Conservation (phyloP, 805 yeast genomes). For the Alloascoidea africana region DNA sequence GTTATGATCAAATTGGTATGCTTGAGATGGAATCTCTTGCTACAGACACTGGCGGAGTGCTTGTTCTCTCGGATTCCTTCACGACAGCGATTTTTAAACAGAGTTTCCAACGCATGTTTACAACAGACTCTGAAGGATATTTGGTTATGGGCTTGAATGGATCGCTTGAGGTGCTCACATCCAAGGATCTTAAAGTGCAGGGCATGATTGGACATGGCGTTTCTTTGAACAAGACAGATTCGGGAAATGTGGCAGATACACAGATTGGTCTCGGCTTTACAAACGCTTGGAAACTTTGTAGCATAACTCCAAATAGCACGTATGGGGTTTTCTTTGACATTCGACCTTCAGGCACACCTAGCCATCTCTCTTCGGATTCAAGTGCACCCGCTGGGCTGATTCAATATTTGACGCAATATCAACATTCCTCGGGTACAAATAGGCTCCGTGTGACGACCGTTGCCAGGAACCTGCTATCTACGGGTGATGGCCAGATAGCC, state of each 20-base stretch:
- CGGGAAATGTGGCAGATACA: conserved; percentile 19
- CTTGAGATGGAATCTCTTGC: conserved; percentile 48
- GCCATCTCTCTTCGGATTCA: not conserved
- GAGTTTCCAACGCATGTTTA: conserved; percentile 38
- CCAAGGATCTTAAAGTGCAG: conserved; percentile 33
- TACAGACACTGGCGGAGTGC: conserved; percentile 45
- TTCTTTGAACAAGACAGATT: conserved; percentile 22
- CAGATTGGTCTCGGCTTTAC: conserved; percentile 35
- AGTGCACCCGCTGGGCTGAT: conserved; percentile 19
- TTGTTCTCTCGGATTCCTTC: conserved; percentile 50
- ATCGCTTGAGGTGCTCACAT: conserved; percentile 38
- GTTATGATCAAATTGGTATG: conserved; percentile 56
- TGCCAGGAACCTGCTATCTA: conserved; percentile 26
- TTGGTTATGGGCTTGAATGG: conserved; percentile 43
- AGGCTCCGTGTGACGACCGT: conserved; percentile 49
- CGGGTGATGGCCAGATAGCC: conserved; percentile 24
- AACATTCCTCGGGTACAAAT: conserved; percentile 41
- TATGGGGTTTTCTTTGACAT: conserved; percentile 42
- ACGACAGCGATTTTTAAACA: conserved; percentile 55
- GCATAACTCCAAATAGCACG: conserved; percentile 39
- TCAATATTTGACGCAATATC: conserved; percentile 47
- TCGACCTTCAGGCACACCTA: conserved; percentile 6
- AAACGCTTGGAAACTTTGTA: conserved; percentile 44
- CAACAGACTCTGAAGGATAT: conserved; percentile 20
- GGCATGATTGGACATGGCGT: conserved; percentile 54